Base-by-base conservation (phyloP, 208 protist species). In the Leishmania lainsoni region DNA sequence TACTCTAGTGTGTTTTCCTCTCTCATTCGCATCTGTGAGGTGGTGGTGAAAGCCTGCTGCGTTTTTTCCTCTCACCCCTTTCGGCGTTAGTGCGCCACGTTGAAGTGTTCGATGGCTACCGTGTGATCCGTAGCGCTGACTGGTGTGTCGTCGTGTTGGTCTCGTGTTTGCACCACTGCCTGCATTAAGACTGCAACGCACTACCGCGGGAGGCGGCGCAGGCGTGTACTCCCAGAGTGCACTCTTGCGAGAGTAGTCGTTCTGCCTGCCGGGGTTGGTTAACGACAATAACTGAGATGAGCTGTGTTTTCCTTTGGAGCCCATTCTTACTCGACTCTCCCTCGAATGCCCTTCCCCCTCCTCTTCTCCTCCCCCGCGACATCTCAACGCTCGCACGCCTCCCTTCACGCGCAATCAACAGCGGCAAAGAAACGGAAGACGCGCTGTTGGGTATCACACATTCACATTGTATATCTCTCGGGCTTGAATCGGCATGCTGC, bases 401-500 rank as follows among this genome's bases (percentile, higher is more conserved):
- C 22, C 32, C 68, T 51, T 42, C 65, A 39, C 4, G 45, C 35
- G 0, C 2, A 42, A 6, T 5, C 39, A 14, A 6, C 32, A 5
- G 32, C 5, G 68, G 14, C 42, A 9, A 48, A 20, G 45, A 71
- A 8, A 48, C 1, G 29, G 68, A 48, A 48, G 16, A 48, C 68
- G 42, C 5, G 42, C 42, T 3, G 20, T 14, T 52, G 1, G 22
- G 42, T 22, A 72, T 72, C 17, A 3, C 20, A 22, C 35, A 48
- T 14, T 72, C 39, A 48, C 42, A 51, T 26, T 42, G 42, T 73
- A 49, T 70, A 9, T 29, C 8, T 73, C n/a, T 52, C 51, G 45
- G 56, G 20, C 16, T 29, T 16, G 10, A 39, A 39, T 48, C 65
- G 49, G 17, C 14, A 86, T 87, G 86, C 72, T 80, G 76, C 68